Conservation (phyloP, 23 red algal species). For the Chondrus crispus region DNA sequence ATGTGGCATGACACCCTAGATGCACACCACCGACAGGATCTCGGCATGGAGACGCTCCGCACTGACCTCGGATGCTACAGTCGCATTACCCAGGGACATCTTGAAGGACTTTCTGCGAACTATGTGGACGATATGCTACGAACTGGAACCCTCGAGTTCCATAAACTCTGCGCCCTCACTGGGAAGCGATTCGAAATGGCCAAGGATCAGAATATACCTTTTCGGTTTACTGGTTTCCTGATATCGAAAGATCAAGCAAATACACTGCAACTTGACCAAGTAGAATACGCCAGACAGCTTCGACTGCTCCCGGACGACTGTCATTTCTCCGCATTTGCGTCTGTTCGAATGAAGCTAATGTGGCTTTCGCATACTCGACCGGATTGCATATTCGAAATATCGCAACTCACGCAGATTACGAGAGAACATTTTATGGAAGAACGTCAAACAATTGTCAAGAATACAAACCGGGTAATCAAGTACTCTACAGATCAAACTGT, state of each 20-base stretch:
- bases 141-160: background rate
- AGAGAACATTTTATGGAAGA: background rate
- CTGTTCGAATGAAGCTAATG: background rate
- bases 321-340: background rate
- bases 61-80: background rate
- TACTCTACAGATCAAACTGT: background rate
- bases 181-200: background rate
- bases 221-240: background rate
- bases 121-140: conserved; percentile 17
- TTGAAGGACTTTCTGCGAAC: background rate
- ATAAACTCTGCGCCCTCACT: background rate
- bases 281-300: background rate
- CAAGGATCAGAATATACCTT: background rate
- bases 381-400: background rate
- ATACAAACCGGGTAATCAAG: background rate
- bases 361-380: background rate
- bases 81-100: background rate
- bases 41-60: background rate
- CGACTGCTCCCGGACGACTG: background rate
- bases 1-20: conserved; percentile 1
- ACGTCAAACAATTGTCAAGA: background rate
- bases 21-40: background rate
- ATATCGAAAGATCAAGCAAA: background rate
- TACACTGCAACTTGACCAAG: background rate
- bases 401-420: background rate